Evolutionary conservation across 1,284 basidiomycete genomes (phyloP).

Genomic region (Cutaneotrichosporon curvatum): DNA sequence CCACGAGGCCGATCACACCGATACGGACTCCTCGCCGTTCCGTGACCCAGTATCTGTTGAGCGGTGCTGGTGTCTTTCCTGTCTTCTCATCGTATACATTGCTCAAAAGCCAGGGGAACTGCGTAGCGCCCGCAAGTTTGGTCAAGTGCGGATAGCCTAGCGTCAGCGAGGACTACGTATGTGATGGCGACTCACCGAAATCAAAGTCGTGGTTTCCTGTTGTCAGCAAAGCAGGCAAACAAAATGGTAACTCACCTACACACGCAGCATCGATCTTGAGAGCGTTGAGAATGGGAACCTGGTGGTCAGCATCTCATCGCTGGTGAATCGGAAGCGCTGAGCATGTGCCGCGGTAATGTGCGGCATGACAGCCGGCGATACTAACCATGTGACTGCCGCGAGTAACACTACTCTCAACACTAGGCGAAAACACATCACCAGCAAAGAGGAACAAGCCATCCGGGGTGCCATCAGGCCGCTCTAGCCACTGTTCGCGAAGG

Average conservation of each 20-base stretch:
- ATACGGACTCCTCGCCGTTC: conserved; percentile 63
- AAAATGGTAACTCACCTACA: conserved; percentile 23
- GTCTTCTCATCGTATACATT: conserved; percentile 65
- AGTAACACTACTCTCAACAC: conserved; percentile 77
- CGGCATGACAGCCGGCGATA: too few species aligned
- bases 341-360: too few species aligned
- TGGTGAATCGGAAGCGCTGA: too few species aligned
- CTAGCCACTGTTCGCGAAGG: conserved; percentile 35
- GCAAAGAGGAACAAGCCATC: conserved; percentile 80
- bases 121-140: conserved; percentile 62
- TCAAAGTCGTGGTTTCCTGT: conserved; percentile 80
- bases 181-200: conserved; percentile 49
- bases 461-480: conserved; percentile 36
- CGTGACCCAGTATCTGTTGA: conserved; percentile 58
- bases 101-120: conserved; percentile 65
- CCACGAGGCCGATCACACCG: conserved; percentile 74
- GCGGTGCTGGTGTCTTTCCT: conserved; percentile 53
- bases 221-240: conserved; percentile 1
- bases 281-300: conserved; percentile 71
- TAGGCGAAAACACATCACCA: conserved; percentile 79
- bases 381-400: conserved; percentile 84
- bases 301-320: conserved; percentile 1
- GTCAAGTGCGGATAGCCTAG: conserved; percentile 71
- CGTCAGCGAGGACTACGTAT: not conserved
- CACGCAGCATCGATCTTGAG: conserved; percentile 42